Evolutionary conservation across 2,329 filamentous ascomycete genomes (phyloP).

Genomic region (Penicillium sp.): DNA sequence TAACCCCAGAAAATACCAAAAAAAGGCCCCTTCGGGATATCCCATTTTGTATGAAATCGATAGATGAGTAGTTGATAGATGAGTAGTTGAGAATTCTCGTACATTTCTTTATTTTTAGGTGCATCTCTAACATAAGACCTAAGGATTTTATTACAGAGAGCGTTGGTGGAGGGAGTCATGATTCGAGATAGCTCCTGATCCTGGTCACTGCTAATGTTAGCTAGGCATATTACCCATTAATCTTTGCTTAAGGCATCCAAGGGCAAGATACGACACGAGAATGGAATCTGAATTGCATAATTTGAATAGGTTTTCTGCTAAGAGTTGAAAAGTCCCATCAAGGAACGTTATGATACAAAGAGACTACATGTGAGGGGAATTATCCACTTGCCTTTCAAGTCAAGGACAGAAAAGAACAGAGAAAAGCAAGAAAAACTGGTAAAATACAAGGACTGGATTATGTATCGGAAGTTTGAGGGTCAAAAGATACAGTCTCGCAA

Average conservation of each 20-base stretch:
- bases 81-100: too few species aligned
- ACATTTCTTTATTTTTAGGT: too few species aligned
- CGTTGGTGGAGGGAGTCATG: not conserved
- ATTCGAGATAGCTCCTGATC: not conserved
- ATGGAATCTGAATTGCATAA: not conserved
- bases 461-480: not conserved
- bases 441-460: not conserved
- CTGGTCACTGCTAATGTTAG: not conserved
- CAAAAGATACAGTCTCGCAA: not conserved
- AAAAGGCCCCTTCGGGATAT: not conserved
- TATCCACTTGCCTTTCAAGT: not conserved
- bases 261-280: not conserved
- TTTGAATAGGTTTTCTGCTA: not conserved
- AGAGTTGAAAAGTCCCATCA: not conserved
- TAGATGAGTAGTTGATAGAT: not conserved
- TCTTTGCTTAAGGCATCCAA: not conserved
- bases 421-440: not conserved
- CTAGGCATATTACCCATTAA: not conserved
- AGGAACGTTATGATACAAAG: conserved; percentile 3
- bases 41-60: not conserved
- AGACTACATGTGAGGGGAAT: not conserved
- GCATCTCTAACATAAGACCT: too few species aligned
- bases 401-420: not conserved
- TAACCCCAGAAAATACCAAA: not conserved
- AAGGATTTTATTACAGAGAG: not conserved